phyloP scores from a whole-genome alignment of 1,284 basidiomycete genomes.

The Rhodotorula sp. region DNA sequence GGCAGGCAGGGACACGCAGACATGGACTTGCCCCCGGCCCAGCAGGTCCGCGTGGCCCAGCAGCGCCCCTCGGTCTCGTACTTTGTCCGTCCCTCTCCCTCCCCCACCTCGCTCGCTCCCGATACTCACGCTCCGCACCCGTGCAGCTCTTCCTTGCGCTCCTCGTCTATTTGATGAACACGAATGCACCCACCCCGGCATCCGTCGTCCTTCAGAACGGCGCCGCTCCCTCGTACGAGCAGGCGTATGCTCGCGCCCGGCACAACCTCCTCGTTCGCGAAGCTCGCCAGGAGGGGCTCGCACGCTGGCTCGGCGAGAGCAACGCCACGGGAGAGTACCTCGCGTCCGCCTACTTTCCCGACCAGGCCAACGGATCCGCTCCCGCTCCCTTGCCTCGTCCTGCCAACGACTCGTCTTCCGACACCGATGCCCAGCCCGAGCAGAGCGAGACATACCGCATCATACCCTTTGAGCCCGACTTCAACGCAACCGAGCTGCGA shows the following conservation, averaged over 20 bases:
- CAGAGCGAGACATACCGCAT: constrained; percentile 3
- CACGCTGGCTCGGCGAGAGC: constrained; percentile 22
- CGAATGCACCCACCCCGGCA: constrained; percentile 1
- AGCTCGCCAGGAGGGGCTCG: constrained; percentile 21
- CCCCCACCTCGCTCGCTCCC: neutral
- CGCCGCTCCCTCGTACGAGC: neutral
- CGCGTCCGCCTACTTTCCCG: constrained; percentile 18
- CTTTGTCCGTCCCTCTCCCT: constrained; percentile 24
- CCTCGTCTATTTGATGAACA: constrained; percentile 42
- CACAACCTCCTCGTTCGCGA: constrained; percentile 13
- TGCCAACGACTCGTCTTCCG: neutral
- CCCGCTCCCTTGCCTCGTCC: neutral
- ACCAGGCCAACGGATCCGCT: constrained; percentile 19
- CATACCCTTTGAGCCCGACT: constrained; percentile 4
- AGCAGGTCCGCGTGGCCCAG: constrained; percentile 1
- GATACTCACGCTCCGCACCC: neutral
- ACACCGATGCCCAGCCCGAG: neutral
- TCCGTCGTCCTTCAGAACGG: neutral
- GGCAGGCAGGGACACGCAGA: neutral
- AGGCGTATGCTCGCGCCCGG: neutral
- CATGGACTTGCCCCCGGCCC: neutral
- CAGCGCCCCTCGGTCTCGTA: constrained; percentile 37
- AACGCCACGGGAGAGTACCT: constrained; percentile 1
- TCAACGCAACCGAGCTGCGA: constrained; percentile 6
- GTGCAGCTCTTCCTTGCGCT: constrained; percentile 39